Conservation (phyloP, 73 alveolate species). For the Effrenium voratum region DNA sequence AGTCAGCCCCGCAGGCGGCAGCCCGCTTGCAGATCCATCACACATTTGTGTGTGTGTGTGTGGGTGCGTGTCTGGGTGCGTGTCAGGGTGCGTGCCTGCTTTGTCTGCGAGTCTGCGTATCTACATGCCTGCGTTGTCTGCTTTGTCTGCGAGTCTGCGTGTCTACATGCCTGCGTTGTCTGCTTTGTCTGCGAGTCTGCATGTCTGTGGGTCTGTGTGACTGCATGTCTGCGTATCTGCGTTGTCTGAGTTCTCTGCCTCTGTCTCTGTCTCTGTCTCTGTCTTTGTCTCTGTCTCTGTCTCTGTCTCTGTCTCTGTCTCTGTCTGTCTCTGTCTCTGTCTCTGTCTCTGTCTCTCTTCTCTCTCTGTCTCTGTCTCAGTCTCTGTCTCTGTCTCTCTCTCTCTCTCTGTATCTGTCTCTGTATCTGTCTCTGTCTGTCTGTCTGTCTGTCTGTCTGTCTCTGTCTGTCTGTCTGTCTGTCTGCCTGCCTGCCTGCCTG, state of each 20-base stretch:
- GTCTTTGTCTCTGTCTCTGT: neutral
- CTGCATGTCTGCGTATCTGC: neutral
- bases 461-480: neutral
- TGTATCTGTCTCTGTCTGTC: neutral
- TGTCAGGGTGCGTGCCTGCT: no score
- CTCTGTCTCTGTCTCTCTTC: neutral
- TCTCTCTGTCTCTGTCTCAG: neutral
- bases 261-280: neutral
- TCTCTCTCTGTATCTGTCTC: neutral
- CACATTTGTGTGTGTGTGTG: no score
- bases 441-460: neutral
- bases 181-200: neutral
- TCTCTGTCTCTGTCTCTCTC: neutral
- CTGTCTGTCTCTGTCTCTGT: neutral
- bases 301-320: neutral
- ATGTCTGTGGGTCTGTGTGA: neutral
- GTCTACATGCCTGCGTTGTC: neutral
- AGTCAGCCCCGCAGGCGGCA: no score
- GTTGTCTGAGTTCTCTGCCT: neutral
- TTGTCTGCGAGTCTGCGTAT: no score
- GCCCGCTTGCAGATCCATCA: no score
- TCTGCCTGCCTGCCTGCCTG: neutral
- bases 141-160: no score
- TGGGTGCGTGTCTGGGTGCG: no score
- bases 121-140: no score